phyloP scores from a whole-genome alignment of 1,284 basidiomycete genomes.

The Leccinum glutinopallens region DNA sequence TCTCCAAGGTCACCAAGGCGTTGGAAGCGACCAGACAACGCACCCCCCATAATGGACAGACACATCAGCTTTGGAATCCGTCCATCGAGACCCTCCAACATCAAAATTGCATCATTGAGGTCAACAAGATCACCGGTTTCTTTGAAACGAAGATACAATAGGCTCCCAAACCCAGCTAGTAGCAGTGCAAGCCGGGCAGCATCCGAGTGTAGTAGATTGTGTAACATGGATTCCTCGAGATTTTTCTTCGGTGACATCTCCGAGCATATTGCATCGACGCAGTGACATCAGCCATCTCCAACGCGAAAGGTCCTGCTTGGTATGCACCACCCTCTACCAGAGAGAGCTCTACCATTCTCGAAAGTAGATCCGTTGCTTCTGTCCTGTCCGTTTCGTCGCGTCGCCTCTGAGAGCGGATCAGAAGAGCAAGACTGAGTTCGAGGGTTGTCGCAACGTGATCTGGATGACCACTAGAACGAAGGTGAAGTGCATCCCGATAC shows the following conservation, averaged over 20 bases:
- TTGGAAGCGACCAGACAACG: background rate
- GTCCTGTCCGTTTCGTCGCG: background rate
- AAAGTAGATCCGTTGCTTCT: background rate
- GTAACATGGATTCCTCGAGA: background rate
- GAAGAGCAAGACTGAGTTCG: background rate
- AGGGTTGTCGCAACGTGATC: background rate
- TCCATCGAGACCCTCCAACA: background rate
- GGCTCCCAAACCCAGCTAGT: background rate
- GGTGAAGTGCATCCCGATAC: background rate
- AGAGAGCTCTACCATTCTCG: background rate
- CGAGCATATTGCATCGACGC: background rate
- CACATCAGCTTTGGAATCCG: background rate
- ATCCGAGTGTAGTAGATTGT: background rate
- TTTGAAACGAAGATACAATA: background rate
- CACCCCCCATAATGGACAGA: background rate
- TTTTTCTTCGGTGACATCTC: background rate
- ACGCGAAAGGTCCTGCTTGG: background rate
- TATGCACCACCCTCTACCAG: background rate
- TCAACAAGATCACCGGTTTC: background rate
- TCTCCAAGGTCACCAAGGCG: background rate
- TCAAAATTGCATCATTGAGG: background rate
- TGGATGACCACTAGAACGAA: background rate
- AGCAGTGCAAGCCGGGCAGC: background rate
- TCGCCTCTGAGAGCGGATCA: background rate
- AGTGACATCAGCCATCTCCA: background rate